Evolutionary conservation across 371 early-diverging fungal species (phyloP).

Genomic region (Mortierella sp.): DNA sequence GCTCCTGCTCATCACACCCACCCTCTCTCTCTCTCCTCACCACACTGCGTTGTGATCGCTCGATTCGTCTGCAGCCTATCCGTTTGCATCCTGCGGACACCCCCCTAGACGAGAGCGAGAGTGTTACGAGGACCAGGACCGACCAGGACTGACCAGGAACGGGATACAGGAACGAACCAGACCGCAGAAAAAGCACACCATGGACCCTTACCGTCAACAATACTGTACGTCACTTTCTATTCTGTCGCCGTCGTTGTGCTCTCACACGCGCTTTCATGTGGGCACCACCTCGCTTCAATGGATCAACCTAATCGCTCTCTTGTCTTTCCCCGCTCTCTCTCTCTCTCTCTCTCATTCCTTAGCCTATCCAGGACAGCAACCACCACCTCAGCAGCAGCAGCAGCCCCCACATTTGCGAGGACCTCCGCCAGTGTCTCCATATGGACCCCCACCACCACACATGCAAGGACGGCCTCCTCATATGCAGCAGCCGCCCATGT

Average conservation of each 20-base stretch:
- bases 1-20: not conserved
- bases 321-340: not conserved
- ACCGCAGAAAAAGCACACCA: not conserved
- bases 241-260: not conserved
- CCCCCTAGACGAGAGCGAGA: not conserved
- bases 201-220: conserved; percentile 53
- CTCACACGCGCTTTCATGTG: too few relatives aligned
- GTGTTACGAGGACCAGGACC: not conserved
- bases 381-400: conserved; percentile 34
- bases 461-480: conserved; percentile 40
- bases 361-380: conserved; percentile 47
- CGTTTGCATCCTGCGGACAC: conserved; percentile 2
- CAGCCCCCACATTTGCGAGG: conserved; percentile 10
- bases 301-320: not conserved
- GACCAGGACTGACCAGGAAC: not conserved
- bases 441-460: conserved; percentile 38
- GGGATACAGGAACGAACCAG: conserved; percentile 3
- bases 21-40: not conserved
- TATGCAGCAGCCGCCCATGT: conserved; percentile 24
- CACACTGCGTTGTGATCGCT: too few relatives aligned
- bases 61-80: too few relatives aligned
- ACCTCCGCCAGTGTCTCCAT: conserved; percentile 26
- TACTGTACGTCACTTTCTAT: conserved; percentile 26
- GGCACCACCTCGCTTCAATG: not conserved
- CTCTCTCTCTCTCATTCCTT: not conserved